Percentiles rank a stretch among this genome's conserved stretches.
These are phyloP conservation scores for Penicillium digitatum DNA, from an alignment of 2,329 filamentous ascomycete genomes.

Conservation along the genomic window DNA sequence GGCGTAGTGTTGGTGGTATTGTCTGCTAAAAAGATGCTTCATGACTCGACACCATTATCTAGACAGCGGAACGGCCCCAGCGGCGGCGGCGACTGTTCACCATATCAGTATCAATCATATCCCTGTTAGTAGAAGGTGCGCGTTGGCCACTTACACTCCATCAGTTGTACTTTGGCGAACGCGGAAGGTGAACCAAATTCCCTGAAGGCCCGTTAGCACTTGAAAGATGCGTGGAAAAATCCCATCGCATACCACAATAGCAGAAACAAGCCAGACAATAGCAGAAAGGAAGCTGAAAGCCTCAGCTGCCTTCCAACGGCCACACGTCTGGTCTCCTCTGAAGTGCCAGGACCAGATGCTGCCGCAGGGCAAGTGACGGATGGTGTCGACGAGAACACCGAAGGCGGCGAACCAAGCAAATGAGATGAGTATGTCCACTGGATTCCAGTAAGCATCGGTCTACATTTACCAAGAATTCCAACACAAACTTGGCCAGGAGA, in stretches of 20 bases:
- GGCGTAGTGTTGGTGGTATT: not conserved
- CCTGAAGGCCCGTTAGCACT: slow-evolving; percentile 21
- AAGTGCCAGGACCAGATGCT: slow-evolving; percentile 60
- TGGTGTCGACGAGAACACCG: slow-evolving; percentile 60
- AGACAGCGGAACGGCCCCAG: slow-evolving; percentile 19
- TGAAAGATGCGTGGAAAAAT: no score
- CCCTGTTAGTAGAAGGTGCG: not conserved
- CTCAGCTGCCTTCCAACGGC: slow-evolving; percentile 65
- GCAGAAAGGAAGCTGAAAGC: slow-evolving; percentile 70
- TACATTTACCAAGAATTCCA: not conserved
- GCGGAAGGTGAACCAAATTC: slow-evolving; percentile 38
- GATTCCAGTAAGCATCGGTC: slow-evolving; percentile 4
- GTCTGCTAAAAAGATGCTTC: not conserved
- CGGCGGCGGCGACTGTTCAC: slow-evolving; percentile 11
- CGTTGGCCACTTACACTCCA: slow-evolving; percentile 20
- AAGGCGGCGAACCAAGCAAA: slow-evolving; percentile 68
- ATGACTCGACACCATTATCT: not conserved
- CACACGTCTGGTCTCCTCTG: slow-evolving; percentile 52
- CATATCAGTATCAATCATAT: not conserved
- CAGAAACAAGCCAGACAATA: slow-evolving; percentile 65
- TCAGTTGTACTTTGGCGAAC: slow-evolving; percentile 15
- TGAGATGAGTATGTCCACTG: slow-evolving; percentile 64
- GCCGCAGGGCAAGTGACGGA: slow-evolving; percentile 51
- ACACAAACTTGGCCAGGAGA: slow-evolving; percentile 58
- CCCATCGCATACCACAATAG: slow-evolving; percentile 48